phyloP scores from a whole-genome alignment of 2,329 filamentous ascomycete genomes.

The Boeremia lycopersici region DNA sequence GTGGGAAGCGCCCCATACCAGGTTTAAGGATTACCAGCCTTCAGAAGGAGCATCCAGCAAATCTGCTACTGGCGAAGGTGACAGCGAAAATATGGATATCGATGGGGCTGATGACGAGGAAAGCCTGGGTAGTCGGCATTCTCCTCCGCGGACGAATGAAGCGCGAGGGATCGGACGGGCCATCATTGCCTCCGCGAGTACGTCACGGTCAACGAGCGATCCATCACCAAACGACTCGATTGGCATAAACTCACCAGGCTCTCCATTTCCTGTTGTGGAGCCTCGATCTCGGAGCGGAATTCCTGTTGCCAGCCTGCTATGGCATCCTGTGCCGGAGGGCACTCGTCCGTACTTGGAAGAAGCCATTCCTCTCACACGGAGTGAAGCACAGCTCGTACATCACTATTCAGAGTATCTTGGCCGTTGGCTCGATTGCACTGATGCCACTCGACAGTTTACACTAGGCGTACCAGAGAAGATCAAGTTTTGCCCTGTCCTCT shows the following conservation, averaged over 20 bases:
- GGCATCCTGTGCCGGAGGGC: conserved; percentile 9
- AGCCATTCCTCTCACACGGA: conserved; percentile 22
- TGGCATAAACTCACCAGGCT: conserved; percentile 21
- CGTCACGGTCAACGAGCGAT: conserved; percentile 19
- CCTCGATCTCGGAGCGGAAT: conserved; percentile 4
- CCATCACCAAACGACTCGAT: conserved; percentile 18
- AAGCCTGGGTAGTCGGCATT: conserved; percentile 20
- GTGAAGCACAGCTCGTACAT: conserved; percentile 36
- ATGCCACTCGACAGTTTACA: conserved; percentile 40
- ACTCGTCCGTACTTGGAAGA: conserved; percentile 10
- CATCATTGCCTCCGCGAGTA: conserved; percentile 18
- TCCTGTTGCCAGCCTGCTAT: conserved; percentile 21
- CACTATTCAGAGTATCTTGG: conserved; percentile 40
- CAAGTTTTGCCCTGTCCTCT: conserved; percentile 34
- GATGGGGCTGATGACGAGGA: conserved; percentile 21
- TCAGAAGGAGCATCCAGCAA: conserved; percentile 23
- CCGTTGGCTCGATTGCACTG: conserved; percentile 41
- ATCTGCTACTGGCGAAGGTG: conserved; percentile 14
- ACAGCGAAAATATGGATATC: conserved; percentile 21
- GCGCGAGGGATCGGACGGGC: not conserved
- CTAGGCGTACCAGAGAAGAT: conserved; percentile 36
- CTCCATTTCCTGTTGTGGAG: conserved; percentile 7
- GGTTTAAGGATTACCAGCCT: conserved; percentile 37
- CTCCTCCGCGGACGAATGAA: conserved; percentile 22
- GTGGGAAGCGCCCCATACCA: conserved; percentile 37